A percentile compares a stretch with the other conserved stretches of the same genome.
Conservation (phyloP, 495 filamentous ascomycete species). For the Bathelium albidoporum region DNA sequence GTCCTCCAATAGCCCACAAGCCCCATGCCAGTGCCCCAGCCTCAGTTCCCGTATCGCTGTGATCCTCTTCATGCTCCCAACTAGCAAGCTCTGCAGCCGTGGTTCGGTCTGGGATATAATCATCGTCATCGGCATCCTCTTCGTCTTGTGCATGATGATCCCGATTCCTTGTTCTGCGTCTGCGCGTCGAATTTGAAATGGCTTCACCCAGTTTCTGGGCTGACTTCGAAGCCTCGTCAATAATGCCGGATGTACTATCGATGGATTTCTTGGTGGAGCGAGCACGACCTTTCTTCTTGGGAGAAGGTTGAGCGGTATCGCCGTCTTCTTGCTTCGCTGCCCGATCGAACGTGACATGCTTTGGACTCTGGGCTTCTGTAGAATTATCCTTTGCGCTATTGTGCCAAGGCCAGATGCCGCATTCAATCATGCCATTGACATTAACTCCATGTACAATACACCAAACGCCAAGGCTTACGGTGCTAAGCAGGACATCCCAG, state of each 20-base stretch:
- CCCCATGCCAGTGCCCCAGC: slow-evolving; percentile 5
- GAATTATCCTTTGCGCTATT: not conserved
- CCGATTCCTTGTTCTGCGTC: not conserved
- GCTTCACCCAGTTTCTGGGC: slow-evolving; percentile 9
- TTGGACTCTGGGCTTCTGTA: slow-evolving; percentile 7
- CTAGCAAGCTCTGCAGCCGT: not conserved
- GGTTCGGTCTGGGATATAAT: not conserved
- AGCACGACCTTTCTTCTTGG: slow-evolving; percentile 15
- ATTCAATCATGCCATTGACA: slow-evolving; percentile 30
- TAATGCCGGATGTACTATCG: not conserved
- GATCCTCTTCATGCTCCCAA: not conserved
- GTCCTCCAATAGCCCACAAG: not conserved
- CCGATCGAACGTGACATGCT: slow-evolving; percentile 19
- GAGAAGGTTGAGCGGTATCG: slow-evolving; percentile 1
- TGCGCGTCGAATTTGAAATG: not conserved
- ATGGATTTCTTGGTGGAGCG: slow-evolving; percentile 19
- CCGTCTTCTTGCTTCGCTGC: slow-evolving; percentile 1
- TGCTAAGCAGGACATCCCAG: slow-evolving; percentile 42
- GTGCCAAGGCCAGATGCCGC: slow-evolving; percentile 11
- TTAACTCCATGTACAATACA: slow-evolving; percentile 40
- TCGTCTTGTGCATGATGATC: not conserved
- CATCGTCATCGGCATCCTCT: slow-evolving; percentile 2
- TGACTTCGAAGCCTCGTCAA: slow-evolving; percentile 7
- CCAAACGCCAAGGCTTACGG: slow-evolving; percentile 44
- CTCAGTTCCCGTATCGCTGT: not conserved